Evolutionary conservation across 768 basidiomycete species (phyloP).

Genomic region (Lentinula sp.): DNA sequence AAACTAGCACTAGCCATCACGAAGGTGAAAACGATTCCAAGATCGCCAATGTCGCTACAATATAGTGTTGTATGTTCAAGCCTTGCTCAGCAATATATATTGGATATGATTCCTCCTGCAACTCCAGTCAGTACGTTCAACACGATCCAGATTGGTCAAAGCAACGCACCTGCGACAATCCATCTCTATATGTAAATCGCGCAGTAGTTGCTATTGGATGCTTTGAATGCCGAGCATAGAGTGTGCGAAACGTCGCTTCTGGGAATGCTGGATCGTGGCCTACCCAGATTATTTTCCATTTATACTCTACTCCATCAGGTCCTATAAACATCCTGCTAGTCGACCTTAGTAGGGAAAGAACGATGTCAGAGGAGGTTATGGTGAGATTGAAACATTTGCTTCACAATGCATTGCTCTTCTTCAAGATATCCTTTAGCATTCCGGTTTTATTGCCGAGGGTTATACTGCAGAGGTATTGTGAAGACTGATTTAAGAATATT

Average conservation of each 20-base stretch:
- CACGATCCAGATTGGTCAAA: not conserved
- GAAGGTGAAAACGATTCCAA: constrained; percentile 1
- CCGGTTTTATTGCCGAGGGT: constrained; percentile 1
- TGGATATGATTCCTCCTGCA: constrained; percentile 9
- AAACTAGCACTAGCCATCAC: not conserved
- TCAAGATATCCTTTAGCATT: constrained; percentile 7
- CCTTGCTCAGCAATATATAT: constrained; percentile 12
- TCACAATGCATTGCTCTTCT: constrained; percentile 6
- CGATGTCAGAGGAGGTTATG: not conserved
- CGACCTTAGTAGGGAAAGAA: not conserved
- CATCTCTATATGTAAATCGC: constrained; percentile 8
- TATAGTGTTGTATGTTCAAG: constrained; percentile 2
- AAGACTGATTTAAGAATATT: not conserved
- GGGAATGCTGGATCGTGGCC: constrained; percentile 10
- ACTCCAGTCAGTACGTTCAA: not conserved
- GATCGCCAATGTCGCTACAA: constrained; percentile 9
- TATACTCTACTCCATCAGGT: constrained; percentile 11
- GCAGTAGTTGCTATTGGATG: constrained; percentile 10
- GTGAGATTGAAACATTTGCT: not conserved
- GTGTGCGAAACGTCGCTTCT: constrained; percentile 6
- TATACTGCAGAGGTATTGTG: not conserved
- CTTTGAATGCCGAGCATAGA: constrained; percentile 5
- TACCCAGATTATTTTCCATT: constrained; percentile 9
- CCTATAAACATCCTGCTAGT: constrained; percentile 3
- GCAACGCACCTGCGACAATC: not conserved